These are phyloP conservation scores for Teunomyces stri DNA, from an alignment of 805 yeast species.

Conservation along the genomic window DNA sequence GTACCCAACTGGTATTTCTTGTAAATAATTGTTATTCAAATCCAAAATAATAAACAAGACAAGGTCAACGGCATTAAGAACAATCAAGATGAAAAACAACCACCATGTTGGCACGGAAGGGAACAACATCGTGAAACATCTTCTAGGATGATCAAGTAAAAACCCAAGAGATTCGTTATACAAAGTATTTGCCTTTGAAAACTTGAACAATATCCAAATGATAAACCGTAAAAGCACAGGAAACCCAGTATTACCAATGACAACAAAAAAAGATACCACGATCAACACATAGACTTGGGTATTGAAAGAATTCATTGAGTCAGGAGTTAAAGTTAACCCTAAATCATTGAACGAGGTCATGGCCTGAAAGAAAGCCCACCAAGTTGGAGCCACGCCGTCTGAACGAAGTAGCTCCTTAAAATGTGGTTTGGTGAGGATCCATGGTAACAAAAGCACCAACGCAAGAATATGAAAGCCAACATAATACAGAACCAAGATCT, in stretches of 20 bases:
- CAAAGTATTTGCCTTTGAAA: conserved; percentile 63
- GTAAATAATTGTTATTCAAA: conserved; percentile 46
- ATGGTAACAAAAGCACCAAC: conserved; percentile 55
- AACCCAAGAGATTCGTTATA: conserved; percentile 78
- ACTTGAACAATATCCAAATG: conserved; percentile 74
- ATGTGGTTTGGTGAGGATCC: conserved; percentile 38
- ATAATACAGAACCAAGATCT: conserved; percentile 64
- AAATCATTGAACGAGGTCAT: conserved; percentile 80
- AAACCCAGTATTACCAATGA: conserved; percentile 93
- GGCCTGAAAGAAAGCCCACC: conserved; percentile 93
- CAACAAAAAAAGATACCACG: conserved; percentile 64
- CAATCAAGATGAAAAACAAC: conserved; percentile 72
- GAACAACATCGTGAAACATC: conserved; percentile 90
- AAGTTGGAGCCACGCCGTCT: conserved; percentile 68
- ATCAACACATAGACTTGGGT: conserved; percentile 64
- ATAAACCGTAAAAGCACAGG: conserved; percentile 79
- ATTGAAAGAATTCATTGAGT: conserved; percentile 71
- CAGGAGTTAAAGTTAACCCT: conserved; percentile 78
- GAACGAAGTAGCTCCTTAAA: conserved; percentile 45
- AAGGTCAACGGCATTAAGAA: conserved; percentile 74
- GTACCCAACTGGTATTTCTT: conserved; percentile 60
- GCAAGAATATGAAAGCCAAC: conserved; percentile 70
- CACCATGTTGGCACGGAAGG: conserved; percentile 96
- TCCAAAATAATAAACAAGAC: conserved; percentile 79
- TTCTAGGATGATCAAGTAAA: conserved; percentile 90